These are phyloP conservation scores for Periconia sp. DNA, from an alignment of 2,329 filamentous ascomycete genomes.

Conservation along the genomic window DNA sequence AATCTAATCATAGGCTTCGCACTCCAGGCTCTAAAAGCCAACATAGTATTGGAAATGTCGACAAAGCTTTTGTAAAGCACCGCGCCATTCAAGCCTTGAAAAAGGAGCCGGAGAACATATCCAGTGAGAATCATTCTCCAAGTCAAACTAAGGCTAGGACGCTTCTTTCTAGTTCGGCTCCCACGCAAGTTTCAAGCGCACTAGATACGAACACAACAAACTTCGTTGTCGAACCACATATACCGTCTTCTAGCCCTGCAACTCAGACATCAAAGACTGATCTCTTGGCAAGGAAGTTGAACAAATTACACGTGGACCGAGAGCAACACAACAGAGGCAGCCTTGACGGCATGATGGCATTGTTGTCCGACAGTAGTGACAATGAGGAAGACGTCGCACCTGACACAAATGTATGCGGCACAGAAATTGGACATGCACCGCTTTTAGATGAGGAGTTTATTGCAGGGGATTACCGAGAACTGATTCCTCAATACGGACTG, in stretches of 20 bases:
- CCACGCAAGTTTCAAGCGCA: too few species aligned
- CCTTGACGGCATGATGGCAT: neutral
- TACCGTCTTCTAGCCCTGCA: neutral
- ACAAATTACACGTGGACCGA: neutral
- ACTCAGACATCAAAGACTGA: neutral
- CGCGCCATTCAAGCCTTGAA: too few species aligned
- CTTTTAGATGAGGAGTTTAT: constrained; percentile 8
- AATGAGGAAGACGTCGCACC: neutral
- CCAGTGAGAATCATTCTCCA: too few species aligned
- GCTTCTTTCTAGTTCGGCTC: too few species aligned
- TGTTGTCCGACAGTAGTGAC: neutral
- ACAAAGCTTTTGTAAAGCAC: neutral
- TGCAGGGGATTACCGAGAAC: neutral
- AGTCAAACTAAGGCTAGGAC: too few species aligned
- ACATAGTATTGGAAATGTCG: neutral
- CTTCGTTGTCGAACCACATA: too few species aligned
- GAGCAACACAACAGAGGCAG: neutral
- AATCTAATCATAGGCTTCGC: neutral
- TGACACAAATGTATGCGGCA: neutral
- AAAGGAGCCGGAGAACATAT: too few species aligned
- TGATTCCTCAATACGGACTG: constrained; percentile 17
- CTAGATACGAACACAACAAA: too few species aligned
- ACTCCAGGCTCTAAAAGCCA: neutral
- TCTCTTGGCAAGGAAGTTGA: constrained; percentile 3
- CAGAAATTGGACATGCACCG: constrained; percentile 11